A percentile compares a stretch with the other conserved stretches of the same genome.
Evolutionary conservation across 2,329 filamentous ascomycete genomes (phyloP).

Genomic region (Colletotrichum coccodes): DNA sequence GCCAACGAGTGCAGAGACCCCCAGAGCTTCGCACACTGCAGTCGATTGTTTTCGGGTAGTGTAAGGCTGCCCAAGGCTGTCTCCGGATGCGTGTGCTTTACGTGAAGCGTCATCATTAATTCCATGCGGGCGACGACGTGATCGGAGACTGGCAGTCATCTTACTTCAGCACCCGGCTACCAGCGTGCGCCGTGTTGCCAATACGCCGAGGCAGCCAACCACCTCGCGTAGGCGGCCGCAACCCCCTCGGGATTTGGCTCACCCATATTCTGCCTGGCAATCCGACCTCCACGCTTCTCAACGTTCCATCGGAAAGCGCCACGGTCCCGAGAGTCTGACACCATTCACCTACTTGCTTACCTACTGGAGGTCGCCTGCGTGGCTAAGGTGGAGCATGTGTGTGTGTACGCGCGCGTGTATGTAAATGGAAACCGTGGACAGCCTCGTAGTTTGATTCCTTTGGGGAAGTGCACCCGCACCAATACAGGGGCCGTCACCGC

Average conservation of each 20-base stretch:
- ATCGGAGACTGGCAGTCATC: slow-evolving; percentile 22
- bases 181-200: slow-evolving; percentile 21
- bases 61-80: slow-evolving; percentile 9
- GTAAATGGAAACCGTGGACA: background rate
- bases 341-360: slow-evolving; percentile 1
- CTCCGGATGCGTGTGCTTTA: slow-evolving; percentile 18
- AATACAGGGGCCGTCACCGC: slow-evolving; percentile 9
- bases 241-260: slow-evolving; percentile 15
- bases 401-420: too few relatives aligned
- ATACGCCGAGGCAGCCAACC: slow-evolving; percentile 28
- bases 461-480: background rate
- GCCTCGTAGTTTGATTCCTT: slow-evolving; percentile 1
- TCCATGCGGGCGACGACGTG: slow-evolving; percentile 29
- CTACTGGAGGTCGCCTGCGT: background rate
- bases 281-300: slow-evolving; percentile 26
- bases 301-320: slow-evolving; percentile 25
- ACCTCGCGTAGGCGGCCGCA: background rate
- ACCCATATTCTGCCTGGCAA: slow-evolving; percentile 7
- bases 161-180: slow-evolving; percentile 26
- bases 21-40: background rate
- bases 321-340: slow-evolving; percentile 30
- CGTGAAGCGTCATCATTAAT: slow-evolving; percentile 29
- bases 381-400: background rate
- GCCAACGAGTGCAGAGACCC: background rate
- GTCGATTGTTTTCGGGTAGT: slow-evolving; percentile 18